Evolutionary conservation across 768 basidiomycete species (phyloP).

Genomic region (Exsudoporus frostii): DNA sequence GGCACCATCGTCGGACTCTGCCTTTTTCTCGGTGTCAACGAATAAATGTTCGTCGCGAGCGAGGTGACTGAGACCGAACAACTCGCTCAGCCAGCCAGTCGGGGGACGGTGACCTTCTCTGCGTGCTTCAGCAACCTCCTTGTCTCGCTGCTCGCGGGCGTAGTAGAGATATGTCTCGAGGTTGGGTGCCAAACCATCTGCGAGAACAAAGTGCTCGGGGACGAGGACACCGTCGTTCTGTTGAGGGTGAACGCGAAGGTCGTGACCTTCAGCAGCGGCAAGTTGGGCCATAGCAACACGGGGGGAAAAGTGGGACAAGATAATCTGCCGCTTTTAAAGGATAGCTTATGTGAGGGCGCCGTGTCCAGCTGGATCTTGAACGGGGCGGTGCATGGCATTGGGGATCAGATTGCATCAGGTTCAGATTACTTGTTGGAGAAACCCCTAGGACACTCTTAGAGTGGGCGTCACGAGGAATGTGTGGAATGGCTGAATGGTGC

Average conservation of each 20-base stretch:
- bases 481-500: not conserved
- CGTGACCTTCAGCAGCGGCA: constrained; percentile 18
- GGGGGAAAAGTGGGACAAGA: not conserved
- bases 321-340: constrained; percentile 1
- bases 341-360: not conserved
- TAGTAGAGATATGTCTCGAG: constrained; percentile 32
- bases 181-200: constrained; percentile 26
- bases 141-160: constrained; percentile 30
- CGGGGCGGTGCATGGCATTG: not conserved
- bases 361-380: not conserved
- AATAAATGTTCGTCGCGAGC: constrained; percentile 30
- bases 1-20: constrained; percentile 7
- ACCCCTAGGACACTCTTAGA: not conserved
- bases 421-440: not conserved
- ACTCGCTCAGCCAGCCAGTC: constrained; percentile 14
- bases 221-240: not conserved
- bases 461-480: not conserved
- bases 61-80: constrained; percentile 22
- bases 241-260: constrained; percentile 14
- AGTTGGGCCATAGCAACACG: constrained; percentile 18
- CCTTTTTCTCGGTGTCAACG: constrained; percentile 28
- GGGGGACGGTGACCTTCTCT: constrained; percentile 9
- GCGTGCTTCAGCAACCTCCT: constrained; percentile 22
- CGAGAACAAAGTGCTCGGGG: constrained; percentile 19
- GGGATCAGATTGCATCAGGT: not conserved